A percentile compares a stretch with the other conserved stretches of the same genome.
Conservation (phyloP, 2,329 filamentous ascomycete genomes). For the Aspergillus fijiensis region DNA sequence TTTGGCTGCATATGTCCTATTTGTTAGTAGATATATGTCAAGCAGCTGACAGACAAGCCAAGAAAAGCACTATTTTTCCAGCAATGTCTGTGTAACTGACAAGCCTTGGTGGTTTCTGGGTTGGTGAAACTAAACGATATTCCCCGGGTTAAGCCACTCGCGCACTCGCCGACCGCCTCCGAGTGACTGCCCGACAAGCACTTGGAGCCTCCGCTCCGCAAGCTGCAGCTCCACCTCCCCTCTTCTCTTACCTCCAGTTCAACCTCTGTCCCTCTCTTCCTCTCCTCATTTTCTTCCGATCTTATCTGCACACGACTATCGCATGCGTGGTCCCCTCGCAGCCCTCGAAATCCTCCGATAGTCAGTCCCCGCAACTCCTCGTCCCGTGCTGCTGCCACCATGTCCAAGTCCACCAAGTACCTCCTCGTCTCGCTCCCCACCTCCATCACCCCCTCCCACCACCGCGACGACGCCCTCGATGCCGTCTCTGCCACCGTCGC, state of each 20-base stretch:
- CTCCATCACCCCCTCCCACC: constrained; percentile 76
- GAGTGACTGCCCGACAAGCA: constrained; percentile 4
- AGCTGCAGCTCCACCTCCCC: constrained; percentile 3
- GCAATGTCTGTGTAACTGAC: background rate
- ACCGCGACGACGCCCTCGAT: constrained; percentile 77
- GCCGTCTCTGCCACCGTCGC: constrained; percentile 71
- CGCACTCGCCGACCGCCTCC: constrained; percentile 4
- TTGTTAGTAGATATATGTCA: background rate
- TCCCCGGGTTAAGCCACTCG: background rate
- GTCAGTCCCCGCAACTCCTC: background rate
- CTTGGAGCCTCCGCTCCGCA: background rate
- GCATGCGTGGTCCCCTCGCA: background rate
- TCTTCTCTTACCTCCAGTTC: background rate
- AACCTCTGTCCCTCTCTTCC: background rate
- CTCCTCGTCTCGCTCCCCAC: constrained; percentile 86
- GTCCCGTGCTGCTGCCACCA: constrained; percentile 21
- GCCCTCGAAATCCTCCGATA: background rate
- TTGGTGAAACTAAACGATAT: background rate
- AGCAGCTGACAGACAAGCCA: background rate
- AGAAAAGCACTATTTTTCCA: background rate
- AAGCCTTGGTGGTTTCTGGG: background rate
- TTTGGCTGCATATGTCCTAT: background rate
- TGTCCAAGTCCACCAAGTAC: constrained; percentile 62
- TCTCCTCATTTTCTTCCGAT: background rate
- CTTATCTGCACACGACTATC: background rate